These are phyloP conservation scores for Macroventuria anomochaeta DNA, from an alignment of 2,329 filamentous ascomycete species.

Conservation along the genomic window DNA sequence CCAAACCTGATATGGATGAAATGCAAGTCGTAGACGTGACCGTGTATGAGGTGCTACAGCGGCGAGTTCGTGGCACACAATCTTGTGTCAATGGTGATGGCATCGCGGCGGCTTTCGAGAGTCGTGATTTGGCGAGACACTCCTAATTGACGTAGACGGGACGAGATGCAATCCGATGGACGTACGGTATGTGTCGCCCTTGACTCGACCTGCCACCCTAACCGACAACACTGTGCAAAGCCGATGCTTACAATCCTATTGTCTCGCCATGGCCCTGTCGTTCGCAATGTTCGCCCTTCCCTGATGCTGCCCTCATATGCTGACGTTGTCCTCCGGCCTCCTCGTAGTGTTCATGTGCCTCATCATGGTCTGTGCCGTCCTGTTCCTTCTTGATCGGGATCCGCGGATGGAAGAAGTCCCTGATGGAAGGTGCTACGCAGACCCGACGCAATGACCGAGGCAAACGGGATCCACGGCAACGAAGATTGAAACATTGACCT, in stretches of 20 bases:
- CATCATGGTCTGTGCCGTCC: constrained; percentile 17
- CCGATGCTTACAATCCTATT: constrained; percentile 14
- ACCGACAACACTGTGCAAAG: constrained; percentile 3
- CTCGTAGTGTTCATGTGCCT: constrained; percentile 13
- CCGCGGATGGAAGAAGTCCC: constrained; percentile 9
- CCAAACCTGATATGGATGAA: neutral
- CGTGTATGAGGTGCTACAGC: constrained; percentile 13
- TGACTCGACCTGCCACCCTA: constrained; percentile 12
- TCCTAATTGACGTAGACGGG: constrained; percentile 8
- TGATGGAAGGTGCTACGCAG: constrained; percentile 6
- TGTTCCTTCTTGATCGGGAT: constrained; percentile 11
- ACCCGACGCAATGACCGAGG: constrained; percentile 11
- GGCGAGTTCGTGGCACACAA: constrained; percentile 6
- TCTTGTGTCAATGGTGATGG: neutral
- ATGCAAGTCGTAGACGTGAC: constrained; percentile 8
- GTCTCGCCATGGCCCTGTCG: constrained; percentile 1
- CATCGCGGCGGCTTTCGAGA: constrained; percentile 5
- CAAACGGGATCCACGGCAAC: constrained; percentile 9
- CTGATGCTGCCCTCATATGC: constrained; percentile 5
- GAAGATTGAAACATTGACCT: constrained; percentile 29
- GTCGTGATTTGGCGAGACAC: constrained; percentile 20
- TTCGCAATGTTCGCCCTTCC: neutral
- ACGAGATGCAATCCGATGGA: constrained; percentile 17
- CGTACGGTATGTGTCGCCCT: constrained; percentile 19
- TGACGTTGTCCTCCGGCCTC: neutral